A percentile compares a stretch with the other conserved stretches of the same genome.
These are phyloP conservation scores for Myxozyma monticola DNA, from an alignment of 805 yeast genomes.

Conservation along the genomic window DNA sequence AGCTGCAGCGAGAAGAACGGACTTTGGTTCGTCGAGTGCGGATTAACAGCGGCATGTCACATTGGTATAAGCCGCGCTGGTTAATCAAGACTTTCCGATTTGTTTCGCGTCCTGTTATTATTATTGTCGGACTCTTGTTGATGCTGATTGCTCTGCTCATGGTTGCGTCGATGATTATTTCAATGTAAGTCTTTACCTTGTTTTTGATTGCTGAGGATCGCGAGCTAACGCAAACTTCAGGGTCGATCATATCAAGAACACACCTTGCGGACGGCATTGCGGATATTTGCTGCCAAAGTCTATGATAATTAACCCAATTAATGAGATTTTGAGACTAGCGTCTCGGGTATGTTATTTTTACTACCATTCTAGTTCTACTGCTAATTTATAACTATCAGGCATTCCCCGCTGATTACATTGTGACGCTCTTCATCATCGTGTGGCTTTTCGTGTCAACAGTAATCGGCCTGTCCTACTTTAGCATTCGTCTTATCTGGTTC, in stretches of 20 bases:
- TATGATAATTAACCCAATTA: conserved; percentile 25
- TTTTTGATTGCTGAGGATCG: background rate
- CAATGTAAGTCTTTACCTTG: conserved; percentile 9
- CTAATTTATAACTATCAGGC: conserved; percentile 3
- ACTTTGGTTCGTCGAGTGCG: conserved; percentile 31
- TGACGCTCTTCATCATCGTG: conserved; percentile 25
- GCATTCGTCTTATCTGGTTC: conserved; percentile 31
- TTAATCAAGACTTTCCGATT: conserved; percentile 14
- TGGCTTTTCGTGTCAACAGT: conserved; percentile 30
- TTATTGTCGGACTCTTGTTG: conserved; percentile 24
- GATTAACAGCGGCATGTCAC: conserved; percentile 15
- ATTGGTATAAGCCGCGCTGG: conserved; percentile 29
- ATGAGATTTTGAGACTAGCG: conserved; percentile 24
- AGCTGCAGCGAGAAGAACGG: conserved; percentile 32
- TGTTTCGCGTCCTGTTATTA: conserved; percentile 20
- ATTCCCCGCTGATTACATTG: conserved; percentile 30
- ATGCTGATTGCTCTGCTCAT: conserved; percentile 21
- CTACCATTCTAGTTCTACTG: background rate
- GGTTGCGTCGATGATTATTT: conserved; percentile 27
- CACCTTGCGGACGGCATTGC: conserved; percentile 30
- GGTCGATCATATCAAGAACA: conserved; percentile 27
- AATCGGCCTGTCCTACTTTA: conserved; percentile 30
- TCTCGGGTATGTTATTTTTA: conserved; percentile 13
- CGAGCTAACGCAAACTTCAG: no score
- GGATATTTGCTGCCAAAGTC: conserved; percentile 23